Evolutionary conservation across 2,329 filamentous ascomycete genomes (phyloP).

Genomic region (Didymella arachidicola): DNA sequence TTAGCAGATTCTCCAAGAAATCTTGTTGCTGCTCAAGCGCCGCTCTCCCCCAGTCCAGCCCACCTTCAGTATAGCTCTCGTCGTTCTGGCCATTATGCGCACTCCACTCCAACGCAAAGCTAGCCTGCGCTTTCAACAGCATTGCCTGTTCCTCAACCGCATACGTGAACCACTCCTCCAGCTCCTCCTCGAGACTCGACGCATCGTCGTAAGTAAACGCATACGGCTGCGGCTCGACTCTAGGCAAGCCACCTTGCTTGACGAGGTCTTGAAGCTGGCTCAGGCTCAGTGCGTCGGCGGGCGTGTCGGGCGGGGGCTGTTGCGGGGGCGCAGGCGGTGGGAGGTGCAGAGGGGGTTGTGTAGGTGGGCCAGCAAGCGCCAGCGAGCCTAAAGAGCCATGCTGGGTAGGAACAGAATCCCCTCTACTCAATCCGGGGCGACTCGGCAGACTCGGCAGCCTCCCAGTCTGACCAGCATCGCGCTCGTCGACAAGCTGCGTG

Average conservation of each 20-base stretch:
- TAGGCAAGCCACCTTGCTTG: constrained; percentile 51
- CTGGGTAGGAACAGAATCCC: constrained; percentile 41
- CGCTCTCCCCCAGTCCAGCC: constrained; percentile 71
- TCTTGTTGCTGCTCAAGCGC: constrained; percentile 62
- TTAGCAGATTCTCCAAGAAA: constrained; percentile 62
- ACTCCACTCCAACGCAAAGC: constrained; percentile 79
- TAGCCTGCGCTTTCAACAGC: constrained; percentile 75
- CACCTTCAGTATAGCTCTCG: constrained; percentile 52
- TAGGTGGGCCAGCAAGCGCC: constrained; percentile 25
- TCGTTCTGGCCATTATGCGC: constrained; percentile 50
- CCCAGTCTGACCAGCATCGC: constrained; percentile 15
- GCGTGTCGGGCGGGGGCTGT: constrained; percentile 38
- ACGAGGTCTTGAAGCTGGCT: constrained; percentile 57
- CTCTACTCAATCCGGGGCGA: constrained; percentile 53
- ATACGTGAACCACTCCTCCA: constrained; percentile 98
- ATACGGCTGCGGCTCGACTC: constrained; percentile 64
- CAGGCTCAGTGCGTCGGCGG: constrained; percentile 55
- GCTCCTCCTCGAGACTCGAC: constrained; percentile 76
- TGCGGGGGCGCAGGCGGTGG: constrained; percentile 52
- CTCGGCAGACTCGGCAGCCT: constrained; percentile 14
- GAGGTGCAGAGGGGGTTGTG: constrained; percentile 53
- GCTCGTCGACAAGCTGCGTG: neutral
- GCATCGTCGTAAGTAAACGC: constrained; percentile 72
- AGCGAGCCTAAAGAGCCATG: neutral
- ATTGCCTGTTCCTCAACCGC: constrained; percentile 84